A percentile compares a stretch with the other conserved stretches of the same genome.
phyloP scores from a whole-genome alignment of 768 basidiomycete genomes.

The Amanita exitialis region DNA sequence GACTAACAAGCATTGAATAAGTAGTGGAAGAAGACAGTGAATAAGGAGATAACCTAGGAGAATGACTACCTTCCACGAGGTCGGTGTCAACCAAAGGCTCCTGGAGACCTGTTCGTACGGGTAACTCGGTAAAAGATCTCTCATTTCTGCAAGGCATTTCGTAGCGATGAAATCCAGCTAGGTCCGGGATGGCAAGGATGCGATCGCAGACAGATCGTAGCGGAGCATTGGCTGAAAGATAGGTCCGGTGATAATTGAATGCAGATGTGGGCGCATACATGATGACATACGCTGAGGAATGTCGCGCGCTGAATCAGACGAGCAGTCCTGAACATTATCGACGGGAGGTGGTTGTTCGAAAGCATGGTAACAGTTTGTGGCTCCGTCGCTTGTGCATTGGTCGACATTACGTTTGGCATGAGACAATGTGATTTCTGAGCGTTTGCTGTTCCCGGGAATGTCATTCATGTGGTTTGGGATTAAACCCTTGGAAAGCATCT shows the following conservation, averaged over 20 bases:
- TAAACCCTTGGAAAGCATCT: conserved; percentile 36
- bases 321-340: not conserved
- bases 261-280: not conserved
- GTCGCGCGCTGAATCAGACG: not conserved
- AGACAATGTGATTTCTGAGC: conserved; percentile 3
- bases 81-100: not conserved
- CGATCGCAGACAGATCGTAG: conserved; percentile 27
- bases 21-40: not conserved
- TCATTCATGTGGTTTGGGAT: conserved; percentile 8
- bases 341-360: not conserved
- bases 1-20: not conserved
- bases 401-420: conserved; percentile 6
- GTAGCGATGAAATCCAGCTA: conserved; percentile 22
- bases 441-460: conserved; percentile 7
- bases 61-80: not conserved
- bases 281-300: not conserved
- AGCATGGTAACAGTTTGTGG: too few species aligned
- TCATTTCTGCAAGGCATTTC: not conserved
- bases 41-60: not conserved
- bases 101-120: too few species aligned
- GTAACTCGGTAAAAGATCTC: not conserved
- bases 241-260: not conserved
- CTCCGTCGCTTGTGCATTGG: not conserved
- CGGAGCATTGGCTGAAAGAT: conserved; percentile 19
- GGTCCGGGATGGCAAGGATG: conserved; percentile 33